Conservation (phyloP, 306 rosid genomes). For the Cicer judaicum region DNA sequence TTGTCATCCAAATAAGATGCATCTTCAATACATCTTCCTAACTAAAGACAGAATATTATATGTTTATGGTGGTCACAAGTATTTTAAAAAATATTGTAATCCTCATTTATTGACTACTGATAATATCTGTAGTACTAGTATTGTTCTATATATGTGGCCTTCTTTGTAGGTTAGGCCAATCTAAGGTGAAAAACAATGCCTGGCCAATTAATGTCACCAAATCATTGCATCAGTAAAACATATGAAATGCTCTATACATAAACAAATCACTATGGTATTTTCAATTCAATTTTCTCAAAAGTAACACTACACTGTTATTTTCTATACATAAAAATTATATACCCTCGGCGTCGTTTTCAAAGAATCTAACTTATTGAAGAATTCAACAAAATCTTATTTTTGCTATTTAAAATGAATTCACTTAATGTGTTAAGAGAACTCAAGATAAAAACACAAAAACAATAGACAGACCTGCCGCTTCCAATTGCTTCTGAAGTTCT, state of each 20-base stretch:
- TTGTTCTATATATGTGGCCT: neutral
- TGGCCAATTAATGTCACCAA: neutral
- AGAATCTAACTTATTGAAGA: neutral
- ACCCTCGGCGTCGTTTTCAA: neutral
- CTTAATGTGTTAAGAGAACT: conserved; percentile 24
- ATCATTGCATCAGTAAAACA: conserved; percentile 4
- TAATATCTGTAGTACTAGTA: neutral
- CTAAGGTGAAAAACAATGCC: neutral
- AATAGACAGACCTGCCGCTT: conserved; percentile 75
- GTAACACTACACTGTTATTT: neutral
- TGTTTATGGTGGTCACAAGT: neutral
- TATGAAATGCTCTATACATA: conserved; percentile 1
- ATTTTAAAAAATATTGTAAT: neutral
- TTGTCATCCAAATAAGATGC: too few relatives aligned
- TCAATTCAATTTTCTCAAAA: neutral
- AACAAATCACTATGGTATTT: conserved; percentile 10
- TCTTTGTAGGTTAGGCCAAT: neutral
- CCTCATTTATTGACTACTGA: neutral
- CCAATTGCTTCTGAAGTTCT: conserved; percentile 89
- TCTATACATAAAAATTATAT: neutral
- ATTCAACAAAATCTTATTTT: conserved; percentile 5
- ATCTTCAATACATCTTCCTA: too few relatives aligned
- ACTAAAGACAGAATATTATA: too few relatives aligned
- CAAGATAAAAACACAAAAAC: conserved; percentile 12
- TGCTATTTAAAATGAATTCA: neutral